These are phyloP conservation scores for Hypericum androsaemum DNA, from an alignment of 345 rosid genomes.

Conservation along the genomic window DNA sequence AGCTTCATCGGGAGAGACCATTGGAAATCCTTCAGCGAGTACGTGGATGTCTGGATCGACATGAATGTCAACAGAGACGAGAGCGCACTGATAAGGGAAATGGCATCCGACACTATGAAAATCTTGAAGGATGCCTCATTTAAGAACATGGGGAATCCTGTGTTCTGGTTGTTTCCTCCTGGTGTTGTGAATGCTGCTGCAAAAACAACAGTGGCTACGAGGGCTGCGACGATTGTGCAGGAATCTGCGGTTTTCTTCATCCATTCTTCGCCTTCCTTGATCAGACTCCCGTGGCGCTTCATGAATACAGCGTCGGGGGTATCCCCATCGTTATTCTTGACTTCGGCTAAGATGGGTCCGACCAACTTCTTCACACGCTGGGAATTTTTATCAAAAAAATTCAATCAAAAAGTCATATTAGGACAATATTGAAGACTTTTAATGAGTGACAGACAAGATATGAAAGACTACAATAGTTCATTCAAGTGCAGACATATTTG, in stretches of 20 bases:
- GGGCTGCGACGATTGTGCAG: background rate
- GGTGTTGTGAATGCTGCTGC: background rate
- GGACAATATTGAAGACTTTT: too few relatives aligned
- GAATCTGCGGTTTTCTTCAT: too few relatives aligned
- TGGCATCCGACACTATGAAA: background rate
- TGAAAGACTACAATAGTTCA: too few relatives aligned
- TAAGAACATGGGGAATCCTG: background rate
- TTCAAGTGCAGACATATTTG: too few relatives aligned
- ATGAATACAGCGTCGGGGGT: slow-evolving; percentile 6
- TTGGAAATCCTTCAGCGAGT: background rate
- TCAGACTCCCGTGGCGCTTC: too few relatives aligned
- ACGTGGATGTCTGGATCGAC: background rate
- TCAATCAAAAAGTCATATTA: too few relatives aligned
- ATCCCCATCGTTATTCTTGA: background rate
- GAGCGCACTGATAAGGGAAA: background rate
- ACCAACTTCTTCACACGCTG: slow-evolving; percentile 16
- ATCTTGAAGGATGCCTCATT: background rate
- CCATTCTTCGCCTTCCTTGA: too few relatives aligned
- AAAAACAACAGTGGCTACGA: background rate
- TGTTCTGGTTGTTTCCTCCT: background rate
- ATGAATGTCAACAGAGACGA: background rate
- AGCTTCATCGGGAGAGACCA: background rate
- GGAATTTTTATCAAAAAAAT: background rate
- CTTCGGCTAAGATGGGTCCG: slow-evolving; percentile 5
- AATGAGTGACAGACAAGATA: background rate